Conservation (phyloP, 2,329 filamentous ascomycete genomes). For the Exserohilum turcica region DNA sequence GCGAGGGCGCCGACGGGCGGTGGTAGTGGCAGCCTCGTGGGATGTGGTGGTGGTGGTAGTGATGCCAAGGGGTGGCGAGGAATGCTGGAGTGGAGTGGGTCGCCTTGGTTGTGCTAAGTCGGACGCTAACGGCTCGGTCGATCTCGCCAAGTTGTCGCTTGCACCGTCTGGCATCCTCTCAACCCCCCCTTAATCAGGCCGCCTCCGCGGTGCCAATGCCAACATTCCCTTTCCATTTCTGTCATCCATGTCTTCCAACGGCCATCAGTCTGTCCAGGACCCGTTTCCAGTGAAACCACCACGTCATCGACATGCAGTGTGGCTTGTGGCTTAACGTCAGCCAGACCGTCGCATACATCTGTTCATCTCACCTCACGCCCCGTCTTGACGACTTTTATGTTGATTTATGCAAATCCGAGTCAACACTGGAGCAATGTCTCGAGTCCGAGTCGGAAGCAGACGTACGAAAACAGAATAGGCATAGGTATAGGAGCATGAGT, state of each 20-base stretch:
- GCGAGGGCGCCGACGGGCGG: not conserved
- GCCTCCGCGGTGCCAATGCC: not conserved
- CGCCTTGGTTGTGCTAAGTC: conserved; percentile 1
- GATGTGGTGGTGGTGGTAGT: too few species aligned
- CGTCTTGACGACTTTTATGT: not conserved
- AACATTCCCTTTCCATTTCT: conserved; percentile 2
- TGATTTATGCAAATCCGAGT: not conserved
- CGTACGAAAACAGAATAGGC: not conserved
- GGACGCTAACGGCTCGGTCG: conserved; percentile 16
- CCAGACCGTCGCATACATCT: not conserved
- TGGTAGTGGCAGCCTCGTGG: not conserved
- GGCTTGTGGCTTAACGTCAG: conserved; percentile 2
- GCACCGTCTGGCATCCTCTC: conserved; percentile 7
- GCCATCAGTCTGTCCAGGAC: not conserved
- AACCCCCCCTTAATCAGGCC: not conserved
- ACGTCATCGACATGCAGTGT: not conserved
- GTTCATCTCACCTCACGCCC: not conserved
- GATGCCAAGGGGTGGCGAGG: conserved; percentile 1
- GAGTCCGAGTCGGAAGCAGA: not conserved
- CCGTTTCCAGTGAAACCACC: not conserved
- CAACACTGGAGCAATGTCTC: not conserved
- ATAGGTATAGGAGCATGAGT: conserved; percentile 1
- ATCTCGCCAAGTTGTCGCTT: conserved; percentile 6
- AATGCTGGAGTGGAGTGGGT: conserved; percentile 6
- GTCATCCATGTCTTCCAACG: conserved; percentile 1